These are phyloP conservation scores for Exophiala spinifera DNA, from an alignment of 2,329 filamentous ascomycete genomes.

Conservation along the genomic window DNA sequence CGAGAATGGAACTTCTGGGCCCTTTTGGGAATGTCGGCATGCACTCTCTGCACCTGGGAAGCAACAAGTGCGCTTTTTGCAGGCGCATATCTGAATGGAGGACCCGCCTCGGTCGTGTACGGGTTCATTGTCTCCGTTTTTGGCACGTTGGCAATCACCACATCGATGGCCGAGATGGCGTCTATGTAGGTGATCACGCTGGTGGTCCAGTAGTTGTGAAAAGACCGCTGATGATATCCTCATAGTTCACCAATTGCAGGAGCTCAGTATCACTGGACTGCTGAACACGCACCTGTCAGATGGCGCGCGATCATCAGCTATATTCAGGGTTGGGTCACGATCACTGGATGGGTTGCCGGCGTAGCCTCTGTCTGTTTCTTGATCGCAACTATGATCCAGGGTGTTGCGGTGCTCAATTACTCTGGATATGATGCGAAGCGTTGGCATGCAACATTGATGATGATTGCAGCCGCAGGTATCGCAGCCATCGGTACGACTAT, in stretches of 20 bases:
- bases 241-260: constrained; percentile 37
- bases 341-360: constrained; percentile 39
- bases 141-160: constrained; percentile 39
- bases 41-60: constrained; percentile 31
- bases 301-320: constrained; percentile 20
- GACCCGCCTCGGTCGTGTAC: constrained; percentile 27
- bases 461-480: constrained; percentile 37
- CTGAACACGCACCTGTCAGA: constrained; percentile 33
- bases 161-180: constrained; percentile 41
- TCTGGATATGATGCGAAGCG: constrained; percentile 35
- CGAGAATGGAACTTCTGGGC: constrained; percentile 26
- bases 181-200: constrained; percentile 33
- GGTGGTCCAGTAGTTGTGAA: background rate
- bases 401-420: constrained; percentile 37
- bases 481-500: constrained; percentile 32
- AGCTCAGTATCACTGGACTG: constrained; percentile 43
- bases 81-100: constrained; percentile 25
- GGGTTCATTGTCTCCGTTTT: constrained; percentile 26
- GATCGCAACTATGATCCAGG: constrained; percentile 36
- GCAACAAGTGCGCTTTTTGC: constrained; percentile 24
- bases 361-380: constrained; percentile 36
- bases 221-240: background rate
- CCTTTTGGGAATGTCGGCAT: constrained; percentile 18
- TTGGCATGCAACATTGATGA: constrained; percentile 43
- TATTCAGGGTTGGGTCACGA: constrained; percentile 35